These are phyloP conservation scores for Cladosporium austrohemisphaericum DNA, from an alignment of 2,329 filamentous ascomycete species.

Conservation along the genomic window DNA sequence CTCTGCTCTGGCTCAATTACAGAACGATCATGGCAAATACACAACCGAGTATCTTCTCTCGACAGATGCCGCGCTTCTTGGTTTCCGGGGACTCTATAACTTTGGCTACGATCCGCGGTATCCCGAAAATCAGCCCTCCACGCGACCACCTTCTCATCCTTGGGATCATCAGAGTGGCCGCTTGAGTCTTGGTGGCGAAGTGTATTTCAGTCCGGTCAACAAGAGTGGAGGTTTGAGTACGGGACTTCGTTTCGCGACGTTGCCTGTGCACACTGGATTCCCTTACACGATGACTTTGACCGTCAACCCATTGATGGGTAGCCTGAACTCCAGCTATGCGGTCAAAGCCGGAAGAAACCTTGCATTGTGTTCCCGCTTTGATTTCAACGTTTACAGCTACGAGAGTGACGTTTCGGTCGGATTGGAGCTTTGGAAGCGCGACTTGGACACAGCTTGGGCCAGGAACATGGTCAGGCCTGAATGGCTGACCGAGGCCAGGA, in stretches of 20 bases:
- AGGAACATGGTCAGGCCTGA: conserved; percentile 41
- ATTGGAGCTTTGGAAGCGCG: conserved; percentile 73
- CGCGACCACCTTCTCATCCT: conserved; percentile 27
- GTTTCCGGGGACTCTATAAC: conserved; percentile 87
- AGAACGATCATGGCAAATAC: conserved; percentile 83
- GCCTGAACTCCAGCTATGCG: conserved; percentile 84
- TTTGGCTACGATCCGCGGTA: conserved; percentile 69
- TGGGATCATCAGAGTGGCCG: conserved; percentile 68
- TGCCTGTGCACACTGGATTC: conserved; percentile 75
- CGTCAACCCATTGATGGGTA: conserved; percentile 90
- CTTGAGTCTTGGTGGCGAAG: conserved; percentile 85
- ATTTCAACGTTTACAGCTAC: conserved; percentile 98
- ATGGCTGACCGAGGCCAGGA: conserved; percentile 32
- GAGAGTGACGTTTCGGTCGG: conserved; percentile 91
- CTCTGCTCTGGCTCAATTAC: conserved; percentile 67
- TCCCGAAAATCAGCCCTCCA: conserved; percentile 22
- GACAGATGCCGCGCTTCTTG: conserved; percentile 85
- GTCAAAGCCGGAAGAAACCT: conserved; percentile 80
- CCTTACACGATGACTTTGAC: conserved; percentile 92
- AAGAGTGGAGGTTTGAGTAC: conserved; percentile 90
- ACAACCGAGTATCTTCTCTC: conserved; percentile 87
- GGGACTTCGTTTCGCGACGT: conserved; percentile 82
- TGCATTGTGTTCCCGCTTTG: conserved; percentile 83
- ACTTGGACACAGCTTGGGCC: conserved; percentile 43
- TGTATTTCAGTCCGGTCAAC: conserved; percentile 93